These are phyloP conservation scores for Marsdenia floribunda DNA, from an alignment of 257 asterid species.

Conservation along the genomic window DNA sequence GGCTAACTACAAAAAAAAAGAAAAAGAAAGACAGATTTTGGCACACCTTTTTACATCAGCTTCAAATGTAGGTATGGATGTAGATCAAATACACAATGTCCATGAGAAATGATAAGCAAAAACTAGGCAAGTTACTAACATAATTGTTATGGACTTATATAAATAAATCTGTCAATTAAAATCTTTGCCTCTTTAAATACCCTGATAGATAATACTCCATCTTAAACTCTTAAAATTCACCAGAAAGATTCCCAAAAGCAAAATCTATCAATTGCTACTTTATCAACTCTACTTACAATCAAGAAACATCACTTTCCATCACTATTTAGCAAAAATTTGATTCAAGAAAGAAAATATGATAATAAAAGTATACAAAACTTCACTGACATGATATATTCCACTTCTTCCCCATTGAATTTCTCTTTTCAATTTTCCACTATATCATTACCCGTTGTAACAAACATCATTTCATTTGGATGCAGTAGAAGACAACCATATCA, in stretches of 20 bases:
- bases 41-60: background rate
- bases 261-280: background rate
- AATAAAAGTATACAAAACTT: background rate
- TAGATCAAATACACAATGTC: background rate
- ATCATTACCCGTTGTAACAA: background rate
- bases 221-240: background rate
- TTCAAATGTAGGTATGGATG: background rate
- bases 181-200: background rate
- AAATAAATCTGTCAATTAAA: background rate
- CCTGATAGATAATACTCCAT: background rate
- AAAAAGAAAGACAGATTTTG: background rate
- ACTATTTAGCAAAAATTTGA: background rate
- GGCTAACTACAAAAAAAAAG: too few species aligned
- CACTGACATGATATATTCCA: background rate
- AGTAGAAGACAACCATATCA: background rate
- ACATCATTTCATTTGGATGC: background rate
- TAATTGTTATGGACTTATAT: too few species aligned
- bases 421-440: background rate
- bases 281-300: background rate
- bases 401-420: background rate
- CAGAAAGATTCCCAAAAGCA: background rate
- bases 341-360: background rate
- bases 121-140: background rate
- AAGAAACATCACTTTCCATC: background rate
- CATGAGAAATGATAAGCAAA: background rate